Percentiles rank a stretch among this genome's conserved stretches.
Evolutionary conservation across 2,329 filamentous ascomycete species (phyloP).

Genomic region (Diaporthe caulivora): DNA sequence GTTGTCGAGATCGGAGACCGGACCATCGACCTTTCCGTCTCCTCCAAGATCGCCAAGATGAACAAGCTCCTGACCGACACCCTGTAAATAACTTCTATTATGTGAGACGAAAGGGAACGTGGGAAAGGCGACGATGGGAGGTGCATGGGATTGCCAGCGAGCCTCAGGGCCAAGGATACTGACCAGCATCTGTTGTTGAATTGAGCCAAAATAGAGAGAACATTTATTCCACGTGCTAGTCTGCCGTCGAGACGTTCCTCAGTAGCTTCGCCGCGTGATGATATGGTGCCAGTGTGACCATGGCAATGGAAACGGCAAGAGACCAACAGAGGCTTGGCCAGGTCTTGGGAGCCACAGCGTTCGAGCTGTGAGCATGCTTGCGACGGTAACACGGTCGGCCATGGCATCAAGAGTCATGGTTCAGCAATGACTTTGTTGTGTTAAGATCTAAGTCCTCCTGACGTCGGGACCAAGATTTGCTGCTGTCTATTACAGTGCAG

Average conservation of each 20-base stretch:
- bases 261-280: not conserved
- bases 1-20: conserved; percentile 97
- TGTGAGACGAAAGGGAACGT: conserved; percentile 11
- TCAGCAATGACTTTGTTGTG: not conserved
- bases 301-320: no score
- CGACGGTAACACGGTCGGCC: not conserved
- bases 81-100: conserved; percentile 77
- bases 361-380: not conserved
- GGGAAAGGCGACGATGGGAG: conserved; percentile 2
- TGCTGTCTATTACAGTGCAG: conserved; percentile 21
- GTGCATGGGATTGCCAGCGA: conserved; percentile 16
- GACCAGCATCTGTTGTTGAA: conserved; percentile 34
- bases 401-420: not conserved
- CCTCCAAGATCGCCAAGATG: conserved; percentile 94
- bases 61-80: conserved; percentile 99
- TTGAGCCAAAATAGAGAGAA: conserved; percentile 30
- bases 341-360: not conserved
- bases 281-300: not conserved
- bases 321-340: not conserved
- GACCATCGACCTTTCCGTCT: conserved; percentile 97
- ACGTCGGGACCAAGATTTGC: not conserved
- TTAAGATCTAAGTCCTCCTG: conserved; percentile 13
- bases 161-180: conserved; percentile 28
- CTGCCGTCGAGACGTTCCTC: not conserved
- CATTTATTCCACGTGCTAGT: conserved; percentile 19